Conservation (phyloP, 768 basidiomycete species). For the Lenzites betulinus region DNA sequence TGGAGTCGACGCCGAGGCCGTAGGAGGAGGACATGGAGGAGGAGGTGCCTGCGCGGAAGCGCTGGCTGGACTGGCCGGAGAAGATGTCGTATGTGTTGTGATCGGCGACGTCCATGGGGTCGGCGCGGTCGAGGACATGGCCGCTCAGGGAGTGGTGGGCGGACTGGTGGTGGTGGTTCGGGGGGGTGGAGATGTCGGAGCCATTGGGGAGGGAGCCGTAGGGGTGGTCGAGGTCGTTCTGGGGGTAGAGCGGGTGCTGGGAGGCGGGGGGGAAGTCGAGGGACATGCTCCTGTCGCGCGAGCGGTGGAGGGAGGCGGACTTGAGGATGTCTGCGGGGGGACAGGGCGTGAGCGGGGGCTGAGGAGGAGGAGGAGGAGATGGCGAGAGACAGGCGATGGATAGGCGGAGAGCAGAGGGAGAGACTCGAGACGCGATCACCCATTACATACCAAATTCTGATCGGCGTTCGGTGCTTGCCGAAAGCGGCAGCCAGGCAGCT, state of each 20-base stretch:
- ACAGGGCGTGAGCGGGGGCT: constrained; percentile 5
- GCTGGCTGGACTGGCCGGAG: constrained; percentile 45
- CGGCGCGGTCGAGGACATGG: constrained; percentile 51
- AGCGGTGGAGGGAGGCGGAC: constrained; percentile 33
- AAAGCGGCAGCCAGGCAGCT: constrained; percentile 40
- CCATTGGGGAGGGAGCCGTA: constrained; percentile 49
- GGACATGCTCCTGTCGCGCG: constrained; percentile 47
- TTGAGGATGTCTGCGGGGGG: constrained; percentile 45
- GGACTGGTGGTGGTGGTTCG: constrained; percentile 35
- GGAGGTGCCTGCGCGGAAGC: constrained; percentile 74
- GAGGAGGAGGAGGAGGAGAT: constrained; percentile 16
- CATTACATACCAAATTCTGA: constrained; percentile 48
- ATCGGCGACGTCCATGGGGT: constrained; percentile 58
- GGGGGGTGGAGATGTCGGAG: constrained; percentile 37
- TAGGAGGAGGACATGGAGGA: constrained; percentile 65
- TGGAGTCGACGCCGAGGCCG: constrained; percentile 52
- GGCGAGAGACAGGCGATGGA: constrained; percentile 2
- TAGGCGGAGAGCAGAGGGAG: neutral
- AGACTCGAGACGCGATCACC: constrained; percentile 29
- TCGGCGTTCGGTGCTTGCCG: constrained; percentile 60
- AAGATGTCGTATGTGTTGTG: constrained; percentile 68
- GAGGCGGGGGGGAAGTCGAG: constrained; percentile 53
- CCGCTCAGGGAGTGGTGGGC: constrained; percentile 36
- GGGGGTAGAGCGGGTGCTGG: constrained; percentile 53
- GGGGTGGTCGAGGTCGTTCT: constrained; percentile 58